Evolutionary conservation across 192 early-diverging fungal species (phyloP).

Genomic region (Chytriomyces confervae): DNA sequence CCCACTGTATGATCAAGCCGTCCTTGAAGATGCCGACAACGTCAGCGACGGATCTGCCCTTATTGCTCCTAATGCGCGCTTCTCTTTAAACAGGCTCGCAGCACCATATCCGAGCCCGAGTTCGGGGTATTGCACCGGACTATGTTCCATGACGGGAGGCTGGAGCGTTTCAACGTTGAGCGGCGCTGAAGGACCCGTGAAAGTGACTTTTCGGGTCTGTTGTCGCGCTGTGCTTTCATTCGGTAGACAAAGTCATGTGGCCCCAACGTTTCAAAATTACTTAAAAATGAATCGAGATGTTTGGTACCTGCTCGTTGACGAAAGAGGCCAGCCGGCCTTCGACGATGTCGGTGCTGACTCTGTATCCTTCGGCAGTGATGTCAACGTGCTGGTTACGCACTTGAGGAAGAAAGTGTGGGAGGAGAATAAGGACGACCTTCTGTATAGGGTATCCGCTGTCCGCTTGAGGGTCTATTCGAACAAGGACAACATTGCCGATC

Average conservation of each 20-base stretch:
- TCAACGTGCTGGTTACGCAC: not conserved
- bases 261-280: too few species aligned
- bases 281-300: not conserved
- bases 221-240: too few species aligned
- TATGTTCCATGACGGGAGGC: slow-evolving; percentile 34
- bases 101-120: slow-evolving; percentile 67
- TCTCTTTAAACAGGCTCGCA: too few species aligned
- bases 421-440: too few species aligned
- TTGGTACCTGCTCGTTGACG: not conserved
- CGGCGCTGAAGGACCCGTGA: slow-evolving; percentile 63
- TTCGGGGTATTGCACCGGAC: slow-evolving; percentile 68
- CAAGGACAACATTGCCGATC: slow-evolving; percentile 6
- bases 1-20: too few species aligned
- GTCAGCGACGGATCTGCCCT: too few species aligned
- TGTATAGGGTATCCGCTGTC: not conserved
- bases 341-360: not conserved
- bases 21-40: too few species aligned
- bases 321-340: slow-evolving; percentile 6
- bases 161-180: slow-evolving; percentile 50
- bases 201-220: too few species aligned
- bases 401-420: not conserved
- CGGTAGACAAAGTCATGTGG: too few species aligned
- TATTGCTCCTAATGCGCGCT: too few species aligned
- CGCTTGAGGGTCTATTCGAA: not conserved
- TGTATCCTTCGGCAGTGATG: not conserved